phyloP scores from a whole-genome alignment of 495 filamentous ascomycete genomes.

The Filosporella fistucella region DNA sequence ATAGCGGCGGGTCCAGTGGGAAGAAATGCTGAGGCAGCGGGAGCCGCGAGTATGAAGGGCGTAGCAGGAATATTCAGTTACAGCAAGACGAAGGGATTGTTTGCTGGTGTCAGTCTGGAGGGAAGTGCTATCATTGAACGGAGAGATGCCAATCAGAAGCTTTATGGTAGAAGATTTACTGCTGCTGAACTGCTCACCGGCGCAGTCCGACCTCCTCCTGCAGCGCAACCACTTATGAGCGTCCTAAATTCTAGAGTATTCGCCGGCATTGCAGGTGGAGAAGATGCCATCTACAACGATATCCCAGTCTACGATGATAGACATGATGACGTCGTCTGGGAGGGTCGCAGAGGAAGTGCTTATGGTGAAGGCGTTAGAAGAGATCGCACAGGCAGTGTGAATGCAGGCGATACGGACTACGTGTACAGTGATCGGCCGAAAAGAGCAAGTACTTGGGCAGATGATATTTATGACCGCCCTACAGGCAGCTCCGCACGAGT shows the following conservation, averaged over 20 bases:
- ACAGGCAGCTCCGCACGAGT: constrained; percentile 39
- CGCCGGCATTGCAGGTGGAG: constrained; percentile 50
- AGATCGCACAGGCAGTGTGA: constrained; percentile 48
- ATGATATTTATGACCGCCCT: constrained; percentile 77
- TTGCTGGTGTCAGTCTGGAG: constrained; percentile 92
- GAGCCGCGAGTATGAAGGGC: constrained; percentile 84
- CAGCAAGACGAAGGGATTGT: constrained; percentile 94
- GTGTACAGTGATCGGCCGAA: constrained; percentile 46
- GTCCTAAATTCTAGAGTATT: constrained; percentile 84
- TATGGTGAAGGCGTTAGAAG: constrained; percentile 69
- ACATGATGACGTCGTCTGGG: constrained; percentile 92
- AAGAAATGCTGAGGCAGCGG: constrained; percentile 92
- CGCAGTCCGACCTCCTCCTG: constrained; percentile 69
- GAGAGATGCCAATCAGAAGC: constrained; percentile 92
- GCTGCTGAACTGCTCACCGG: constrained; percentile 81
- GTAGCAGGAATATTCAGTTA: constrained; percentile 94
- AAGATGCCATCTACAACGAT: constrained; percentile 87
- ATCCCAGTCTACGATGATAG: constrained; percentile 85
- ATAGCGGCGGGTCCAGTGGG: constrained; percentile 93
- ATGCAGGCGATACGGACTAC: constrained; percentile 50
- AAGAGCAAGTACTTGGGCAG: constrained; percentile 78
- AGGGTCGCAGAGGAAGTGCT: constrained; percentile 68
- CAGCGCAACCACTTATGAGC: constrained; percentile 76
- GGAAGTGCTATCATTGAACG: constrained; percentile 88
- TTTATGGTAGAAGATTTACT: constrained; percentile 78